These are phyloP conservation scores for Coprinellus micaceus DNA, from an alignment of 768 basidiomycete genomes.

Conservation along the genomic window DNA sequence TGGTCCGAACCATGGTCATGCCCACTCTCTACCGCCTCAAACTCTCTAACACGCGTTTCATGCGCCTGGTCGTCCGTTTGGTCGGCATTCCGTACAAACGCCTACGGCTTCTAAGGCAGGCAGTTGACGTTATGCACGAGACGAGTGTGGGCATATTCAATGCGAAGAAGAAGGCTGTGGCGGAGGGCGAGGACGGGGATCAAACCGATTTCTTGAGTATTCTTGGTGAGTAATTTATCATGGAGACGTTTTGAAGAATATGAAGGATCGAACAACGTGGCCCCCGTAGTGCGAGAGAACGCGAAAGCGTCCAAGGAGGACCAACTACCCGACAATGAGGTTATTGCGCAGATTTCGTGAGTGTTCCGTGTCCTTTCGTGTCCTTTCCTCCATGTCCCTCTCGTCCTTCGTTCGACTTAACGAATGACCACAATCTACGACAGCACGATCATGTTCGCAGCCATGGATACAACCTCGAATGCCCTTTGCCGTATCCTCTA, in stretches of 20 bases:
- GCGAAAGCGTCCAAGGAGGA: constrained; percentile 28
- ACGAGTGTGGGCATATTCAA: constrained; percentile 33
- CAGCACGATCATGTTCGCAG: constrained; percentile 38
- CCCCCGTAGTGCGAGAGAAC: constrained; percentile 36
- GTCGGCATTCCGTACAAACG: not conserved
- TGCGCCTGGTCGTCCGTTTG: not conserved
- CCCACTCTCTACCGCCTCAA: not conserved
- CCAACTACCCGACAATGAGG: constrained; percentile 31
- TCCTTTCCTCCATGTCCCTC: too few species aligned
- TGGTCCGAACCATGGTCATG: not conserved
- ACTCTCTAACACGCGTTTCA: not conserved
- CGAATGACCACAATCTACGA: not conserved
- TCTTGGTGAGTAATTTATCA: constrained; percentile 29
- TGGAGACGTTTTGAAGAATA: not conserved
- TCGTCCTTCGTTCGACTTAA: not conserved
- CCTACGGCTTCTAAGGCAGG: constrained; percentile 27
- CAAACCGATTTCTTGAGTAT: constrained; percentile 48
- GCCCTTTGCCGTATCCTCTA: constrained; percentile 33
- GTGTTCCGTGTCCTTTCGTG: constrained; percentile 2
- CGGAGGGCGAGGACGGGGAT: constrained; percentile 28
- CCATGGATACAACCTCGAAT: constrained; percentile 40
- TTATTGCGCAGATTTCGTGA: constrained; percentile 36
- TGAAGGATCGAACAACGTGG: not conserved
- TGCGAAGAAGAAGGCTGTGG: constrained; percentile 34
- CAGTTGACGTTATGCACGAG: constrained; percentile 32